Percentiles rank a stretch among this genome's conserved stretches.
These are phyloP conservation scores for Cyberlindnera euphorbiae DNA, from an alignment of 805 yeast species.

Conservation along the genomic window DNA sequence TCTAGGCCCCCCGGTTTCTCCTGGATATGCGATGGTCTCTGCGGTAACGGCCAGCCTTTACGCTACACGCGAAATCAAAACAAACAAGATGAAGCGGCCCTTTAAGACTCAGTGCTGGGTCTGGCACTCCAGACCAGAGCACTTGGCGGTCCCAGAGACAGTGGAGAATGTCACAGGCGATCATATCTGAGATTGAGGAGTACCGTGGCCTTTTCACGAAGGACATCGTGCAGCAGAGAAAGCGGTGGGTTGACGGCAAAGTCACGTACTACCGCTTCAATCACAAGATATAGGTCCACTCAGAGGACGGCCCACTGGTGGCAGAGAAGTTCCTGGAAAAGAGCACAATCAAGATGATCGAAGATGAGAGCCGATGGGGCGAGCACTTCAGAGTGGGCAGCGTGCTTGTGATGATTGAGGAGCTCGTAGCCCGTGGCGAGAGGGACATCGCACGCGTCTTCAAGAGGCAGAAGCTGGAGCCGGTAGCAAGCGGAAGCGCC, in stretches of 20 bases:
- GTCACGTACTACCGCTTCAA: conserved; percentile 20
- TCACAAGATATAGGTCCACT: conserved; percentile 18
- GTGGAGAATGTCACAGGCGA: conserved; percentile 21
- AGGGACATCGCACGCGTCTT: conserved; percentile 20
- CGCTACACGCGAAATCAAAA: conserved; percentile 3
- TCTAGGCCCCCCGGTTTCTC: no score
- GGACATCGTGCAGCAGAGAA: conserved; percentile 19
- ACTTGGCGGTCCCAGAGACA: no score
- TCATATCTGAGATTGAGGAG: conserved; percentile 21
- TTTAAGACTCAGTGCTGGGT: no score
- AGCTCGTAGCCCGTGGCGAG: conserved; percentile 6
- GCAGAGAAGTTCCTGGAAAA: conserved; percentile 16
- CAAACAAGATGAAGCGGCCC: neutral
- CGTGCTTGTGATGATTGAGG: conserved; percentile 15
- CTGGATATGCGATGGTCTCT: no score
- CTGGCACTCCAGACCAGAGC: no score
- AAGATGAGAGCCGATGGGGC: conserved; percentile 13
- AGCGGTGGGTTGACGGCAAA: conserved; percentile 24
- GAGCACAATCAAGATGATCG: conserved; percentile 1
- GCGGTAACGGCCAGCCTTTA: no score
- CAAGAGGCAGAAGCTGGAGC: conserved; percentile 6
- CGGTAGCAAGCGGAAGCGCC: neutral
- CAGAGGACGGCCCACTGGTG: conserved; percentile 14
- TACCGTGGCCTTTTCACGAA: conserved; percentile 20
- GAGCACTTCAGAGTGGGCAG: conserved; percentile 16